Base-by-base conservation (phyloP, 805 yeast genomes). In the Ascoidea asiatica region DNA sequence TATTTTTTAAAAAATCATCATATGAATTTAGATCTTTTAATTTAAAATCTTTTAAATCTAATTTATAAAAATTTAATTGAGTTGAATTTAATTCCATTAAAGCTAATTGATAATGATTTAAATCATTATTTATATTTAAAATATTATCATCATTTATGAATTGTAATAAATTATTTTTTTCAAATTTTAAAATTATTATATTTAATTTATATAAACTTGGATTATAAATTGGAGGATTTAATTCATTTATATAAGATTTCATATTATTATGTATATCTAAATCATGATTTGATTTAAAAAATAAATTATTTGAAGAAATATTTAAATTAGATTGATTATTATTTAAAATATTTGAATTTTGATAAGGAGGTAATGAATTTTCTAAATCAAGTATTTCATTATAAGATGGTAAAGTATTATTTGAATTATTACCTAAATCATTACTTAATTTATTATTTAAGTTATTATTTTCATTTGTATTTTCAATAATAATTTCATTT, bases 51-150 rank as follows among this genome's bases (percentile, higher is more conserved):
- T 22, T 18, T 11, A 41, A 23, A 29, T 46, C 40, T 2, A 48
- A 17, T 5, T 42, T 19, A 35, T 48, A 48, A 6, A 48, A 21
- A 37, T 44, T 48, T 17, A 48, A 17, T 38, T 46, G 44, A 7
- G 51, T 48, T 15, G 40, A 29, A 38, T 48, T 48, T 5, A 48
- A 39, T 23, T 48, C 52, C n/a, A 49, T n/a, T 11, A 49, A 13
- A 21, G 41, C 45, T 7, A 43, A 19, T 21, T 40, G 18, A 50
- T 50, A 49, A 22, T 49, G 41, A n/a, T 21, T 39, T 23, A 40
- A 39, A 11, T 46, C 44, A 5, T 21, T 11, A 15, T 41, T 38
- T 4, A 43, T 41, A 23, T 43, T 13, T n/a, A 20, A 37, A 15
- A 43, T 5, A 5, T 18, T 6, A 6, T 37, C 17, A 18, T 47